Base-by-base conservation (phyloP, 345 rosid genomes). In the Corchorus olitorius region DNA sequence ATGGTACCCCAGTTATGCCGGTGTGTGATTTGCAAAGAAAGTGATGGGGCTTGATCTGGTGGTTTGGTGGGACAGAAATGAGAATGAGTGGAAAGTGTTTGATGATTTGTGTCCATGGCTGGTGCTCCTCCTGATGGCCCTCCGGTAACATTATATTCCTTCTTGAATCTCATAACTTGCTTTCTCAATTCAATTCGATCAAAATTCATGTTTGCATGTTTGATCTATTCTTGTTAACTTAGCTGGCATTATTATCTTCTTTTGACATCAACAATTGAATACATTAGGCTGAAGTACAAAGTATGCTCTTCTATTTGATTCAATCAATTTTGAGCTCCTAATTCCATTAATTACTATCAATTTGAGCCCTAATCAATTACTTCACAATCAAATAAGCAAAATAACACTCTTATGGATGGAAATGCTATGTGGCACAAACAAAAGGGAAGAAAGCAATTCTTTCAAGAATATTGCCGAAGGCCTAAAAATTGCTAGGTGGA, bases 101-200 rank as follows among this genome's bases (percentile, higher is more conserved):
- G 75, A 80, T 66, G 86, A 80, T 80, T 13, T 73, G 45, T 83
- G 86, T 33, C 58, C 98, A 91, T 78, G 97, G 97, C 0, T 94
- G 97, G 98, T 94, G 98, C 97, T 14, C 86, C 92, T 20, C 84
- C 72, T 1, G 91, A 88, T 67, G 98, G 93, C 13, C 94, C 97
- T 45, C 93, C 94, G 78, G 93, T 93, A 86, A 73, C 8, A 39
- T 3, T 1, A 1, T 39, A 39, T 39, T 39, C 2, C 5, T 2
- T 39, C 49, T 75, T 20, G 1, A 37, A 10, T 6, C 6, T n/a
- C 33, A 33, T 9, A 72, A 13, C 19, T 41, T 50, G 46, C 52
- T 37, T 41, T 43, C 46, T 59, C 15, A 37, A 10, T 8, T 6
- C n/a, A 10, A 67, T 59, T 27, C n/a, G n/a, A n/a, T n/a, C 27